phyloP scores from a whole-genome alignment of 225 moss, liverwort and hornwort species.

The Pseudisothecium myosuroides region DNA sequence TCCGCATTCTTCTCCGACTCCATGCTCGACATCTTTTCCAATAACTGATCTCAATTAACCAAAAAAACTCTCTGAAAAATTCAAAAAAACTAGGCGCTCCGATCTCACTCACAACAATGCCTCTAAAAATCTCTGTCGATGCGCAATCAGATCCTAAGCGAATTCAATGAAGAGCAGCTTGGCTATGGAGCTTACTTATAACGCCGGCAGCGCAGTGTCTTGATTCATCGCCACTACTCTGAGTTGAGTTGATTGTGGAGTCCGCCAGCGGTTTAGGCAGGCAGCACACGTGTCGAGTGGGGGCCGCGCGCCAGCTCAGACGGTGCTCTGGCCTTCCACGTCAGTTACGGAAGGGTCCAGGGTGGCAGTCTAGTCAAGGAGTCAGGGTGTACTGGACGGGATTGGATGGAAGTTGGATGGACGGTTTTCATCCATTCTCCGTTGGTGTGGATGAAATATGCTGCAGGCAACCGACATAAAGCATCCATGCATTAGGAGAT shows the following conservation, averaged over 20 bases:
- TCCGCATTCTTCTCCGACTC: conserved; percentile 31
- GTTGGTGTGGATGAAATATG: background rate
- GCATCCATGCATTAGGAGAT: background rate
- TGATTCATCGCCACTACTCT: background rate
- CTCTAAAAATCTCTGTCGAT: background rate
- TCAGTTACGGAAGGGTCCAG: background rate
- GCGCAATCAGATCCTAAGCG: background rate
- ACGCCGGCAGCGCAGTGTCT: too few relatives aligned
- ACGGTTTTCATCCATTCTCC: background rate
- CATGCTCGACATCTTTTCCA: conserved; percentile 7
- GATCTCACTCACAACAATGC: background rate
- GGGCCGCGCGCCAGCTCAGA: conserved; percentile 10
- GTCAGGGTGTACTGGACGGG: too few relatives aligned
- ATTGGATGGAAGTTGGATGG: too few relatives aligned
- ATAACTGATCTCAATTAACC: background rate
- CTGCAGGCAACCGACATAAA: background rate
- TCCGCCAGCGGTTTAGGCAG: background rate
- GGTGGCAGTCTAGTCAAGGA: background rate
- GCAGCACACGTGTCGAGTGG: background rate
- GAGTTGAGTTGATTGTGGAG: background rate
- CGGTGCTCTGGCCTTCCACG: background rate
- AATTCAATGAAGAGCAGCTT: background rate
- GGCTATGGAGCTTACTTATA: background rate
- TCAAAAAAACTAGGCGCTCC: background rate
- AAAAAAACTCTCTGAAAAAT: background rate